Base-by-base conservation (phyloP, 108 stramenopile species). In the Nitzschia sp. region DNA sequence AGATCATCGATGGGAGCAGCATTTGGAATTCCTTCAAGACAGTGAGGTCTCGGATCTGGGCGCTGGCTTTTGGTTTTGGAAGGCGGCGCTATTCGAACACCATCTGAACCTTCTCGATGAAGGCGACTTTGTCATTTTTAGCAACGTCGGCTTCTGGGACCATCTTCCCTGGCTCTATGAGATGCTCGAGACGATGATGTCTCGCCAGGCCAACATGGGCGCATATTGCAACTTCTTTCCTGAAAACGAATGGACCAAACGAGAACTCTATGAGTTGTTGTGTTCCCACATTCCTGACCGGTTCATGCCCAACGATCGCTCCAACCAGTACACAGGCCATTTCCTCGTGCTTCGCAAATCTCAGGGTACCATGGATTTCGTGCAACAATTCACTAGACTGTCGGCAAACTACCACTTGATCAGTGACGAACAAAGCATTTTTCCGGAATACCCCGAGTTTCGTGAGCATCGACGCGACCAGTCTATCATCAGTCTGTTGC, bases 31-130 rank as follows among this genome's bases (percentile, higher is more conserved):
- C 26, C 28, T 63, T 18, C 15, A 63, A 3, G 29, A 63, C 45
- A 21, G 11, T 11, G 19, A 19, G 2, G 19, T 63, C 25, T 8
- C 18, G 8, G 34, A 32, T 4, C 25, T 36, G 46, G 62, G 62
- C 11, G 62, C 46, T 1, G 62, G 62, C 24, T 63, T 46, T 26
- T 63, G 46, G 46, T 63, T 63, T 27, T 63, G 62, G 62, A 63
- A 63, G 62, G 62, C 62, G 21, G 42, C 62, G 27, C 21, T 63
- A 13, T 13, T 63, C 1, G 18, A 36, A 26, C 62, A 63, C 28
- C 62, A 63, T 28, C 15, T 63, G 36, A 42, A 42, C 13, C 36
- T 5, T 6, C 15, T 24, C 1, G 1, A 38, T 46, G 2, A 29
- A 13, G 29, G 29, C 27, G 62, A 63, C 24, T 9, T 63, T 23